These are phyloP conservation scores for Polyrhizophydium stewartii DNA, from an alignment of 371 early-diverging fungal species.

Conservation along the genomic window DNA sequence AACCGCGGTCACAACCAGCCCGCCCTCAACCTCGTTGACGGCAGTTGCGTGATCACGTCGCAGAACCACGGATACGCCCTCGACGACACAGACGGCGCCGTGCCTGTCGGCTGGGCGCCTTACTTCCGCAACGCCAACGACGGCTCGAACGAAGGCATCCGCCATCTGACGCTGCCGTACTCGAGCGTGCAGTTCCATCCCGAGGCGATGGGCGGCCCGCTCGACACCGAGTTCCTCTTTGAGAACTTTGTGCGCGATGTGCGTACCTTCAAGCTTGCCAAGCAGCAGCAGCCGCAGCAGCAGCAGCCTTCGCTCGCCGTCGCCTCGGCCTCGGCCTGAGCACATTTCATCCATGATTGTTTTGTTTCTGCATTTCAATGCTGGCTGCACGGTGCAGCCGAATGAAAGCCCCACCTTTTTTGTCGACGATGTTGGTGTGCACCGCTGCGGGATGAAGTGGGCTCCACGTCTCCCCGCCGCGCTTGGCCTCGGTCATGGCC, in stretches of 20 bases:
- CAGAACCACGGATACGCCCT: slow-evolving; percentile 96
- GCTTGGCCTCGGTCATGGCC: too few species aligned
- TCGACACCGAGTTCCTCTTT: slow-evolving; percentile 86
- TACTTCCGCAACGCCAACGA: slow-evolving; percentile 94
- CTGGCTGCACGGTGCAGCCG: too few species aligned
- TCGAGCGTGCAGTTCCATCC: slow-evolving; percentile 95
- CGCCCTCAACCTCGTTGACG: slow-evolving; percentile 60
- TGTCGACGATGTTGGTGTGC: too few species aligned
- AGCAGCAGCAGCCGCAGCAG: too few species aligned
- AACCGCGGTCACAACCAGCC: slow-evolving; percentile 98
- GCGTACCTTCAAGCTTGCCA: slow-evolving; percentile 16
- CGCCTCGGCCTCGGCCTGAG: too few species aligned
- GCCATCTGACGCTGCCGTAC: slow-evolving; percentile 67
- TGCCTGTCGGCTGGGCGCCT: slow-evolving; percentile 70
- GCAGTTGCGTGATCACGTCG: slow-evolving; percentile 82
- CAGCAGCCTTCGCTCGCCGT: too few species aligned
- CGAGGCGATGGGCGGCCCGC: slow-evolving; percentile 93
- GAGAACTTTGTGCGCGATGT: slow-evolving; percentile 21
- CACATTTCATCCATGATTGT: too few species aligned
- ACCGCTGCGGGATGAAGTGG: too few species aligned
- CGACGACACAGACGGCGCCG: slow-evolving; percentile 48
- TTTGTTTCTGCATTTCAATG: too few species aligned
- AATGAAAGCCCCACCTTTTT: too few species aligned
- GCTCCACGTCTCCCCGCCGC: too few species aligned
- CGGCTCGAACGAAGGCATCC: slow-evolving; percentile 90